Evolutionary conservation across 2,329 filamentous ascomycete genomes (phyloP).

Genomic region (Teratosphaeria viscida): DNA sequence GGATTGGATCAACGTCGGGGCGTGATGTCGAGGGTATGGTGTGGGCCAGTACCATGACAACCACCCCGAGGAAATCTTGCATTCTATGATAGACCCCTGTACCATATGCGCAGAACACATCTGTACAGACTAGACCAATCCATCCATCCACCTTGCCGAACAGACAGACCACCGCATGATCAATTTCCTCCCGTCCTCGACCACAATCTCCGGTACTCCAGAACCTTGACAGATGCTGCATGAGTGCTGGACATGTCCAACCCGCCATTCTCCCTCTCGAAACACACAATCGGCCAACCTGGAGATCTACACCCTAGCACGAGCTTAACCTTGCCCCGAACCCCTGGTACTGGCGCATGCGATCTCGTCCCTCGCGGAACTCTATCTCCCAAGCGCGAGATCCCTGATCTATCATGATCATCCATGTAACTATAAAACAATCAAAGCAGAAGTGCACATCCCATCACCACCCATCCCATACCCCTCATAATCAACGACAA

Average conservation of each 20-base stretch:
- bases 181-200: background rate
- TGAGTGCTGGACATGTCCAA: background rate
- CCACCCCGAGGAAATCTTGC: too few relatives aligned
- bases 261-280: background rate
- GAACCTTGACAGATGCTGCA: background rate
- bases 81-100: too few relatives aligned
- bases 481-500: too few relatives aligned
- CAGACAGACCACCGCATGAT: background rate
- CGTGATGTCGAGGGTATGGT: slow-evolving; percentile 15
- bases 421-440: background rate
- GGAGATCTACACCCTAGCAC: background rate
- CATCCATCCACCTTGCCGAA: background rate
- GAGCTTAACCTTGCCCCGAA: background rate
- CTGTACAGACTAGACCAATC: background rate
- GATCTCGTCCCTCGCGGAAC: background rate
- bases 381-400: background rate
- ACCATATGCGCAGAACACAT: too few relatives aligned
- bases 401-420: background rate
- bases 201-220: background rate
- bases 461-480: too few relatives aligned
- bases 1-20: slow-evolving; percentile 42
- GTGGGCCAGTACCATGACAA: too few relatives aligned
- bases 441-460: background rate
- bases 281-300: background rate
- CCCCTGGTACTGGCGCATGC: background rate